Evolutionary conservation across 2,329 filamentous ascomycete genomes (phyloP).

Genomic region (Didymella keratinophila): DNA sequence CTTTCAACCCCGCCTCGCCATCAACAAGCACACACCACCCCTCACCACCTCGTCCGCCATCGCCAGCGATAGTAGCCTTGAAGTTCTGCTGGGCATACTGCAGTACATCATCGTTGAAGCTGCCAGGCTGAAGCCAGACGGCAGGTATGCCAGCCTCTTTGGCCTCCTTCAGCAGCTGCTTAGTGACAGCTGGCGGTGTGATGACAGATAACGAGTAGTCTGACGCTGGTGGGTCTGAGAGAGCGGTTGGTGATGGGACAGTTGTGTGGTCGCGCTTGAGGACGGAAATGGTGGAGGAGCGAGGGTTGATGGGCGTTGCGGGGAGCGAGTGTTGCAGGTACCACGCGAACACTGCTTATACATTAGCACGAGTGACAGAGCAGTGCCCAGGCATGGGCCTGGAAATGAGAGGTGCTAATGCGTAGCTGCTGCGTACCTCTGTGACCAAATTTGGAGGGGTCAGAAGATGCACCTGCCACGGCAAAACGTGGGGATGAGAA

Average conservation of each 20-base stretch:
- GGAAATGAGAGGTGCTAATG: neutral
- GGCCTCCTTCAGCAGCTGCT: slow-evolving; percentile 77
- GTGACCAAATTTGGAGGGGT: slow-evolving; percentile 85
- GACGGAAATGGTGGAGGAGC: slow-evolving; percentile 69
- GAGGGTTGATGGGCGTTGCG: slow-evolving; percentile 85
- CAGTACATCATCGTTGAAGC: slow-evolving; percentile 79
- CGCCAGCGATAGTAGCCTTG: slow-evolving; percentile 68
- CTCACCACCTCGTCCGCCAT: slow-evolving; percentile 45
- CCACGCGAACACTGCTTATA: slow-evolving; percentile 81
- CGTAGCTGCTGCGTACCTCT: slow-evolving; percentile 66
- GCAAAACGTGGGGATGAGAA: slow-evolving; percentile 83
- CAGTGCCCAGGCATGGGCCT: too few relatives aligned
- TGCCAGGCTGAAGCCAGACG: slow-evolving; percentile 78
- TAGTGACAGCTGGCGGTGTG: slow-evolving; percentile 81
- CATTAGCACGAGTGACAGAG: neutral
- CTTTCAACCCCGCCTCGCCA: slow-evolving; percentile 48
- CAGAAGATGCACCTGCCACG: slow-evolving; percentile 87
- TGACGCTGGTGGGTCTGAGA: slow-evolving; percentile 64
- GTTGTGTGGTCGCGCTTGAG: slow-evolving; percentile 67
- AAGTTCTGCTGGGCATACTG: slow-evolving; percentile 74
- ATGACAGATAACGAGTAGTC: slow-evolving; percentile 80
- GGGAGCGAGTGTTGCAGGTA: slow-evolving; percentile 79
- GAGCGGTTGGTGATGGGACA: slow-evolving; percentile 68
- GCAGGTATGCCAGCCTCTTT: slow-evolving; percentile 73
- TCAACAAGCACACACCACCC: slow-evolving; percentile 54